Evolutionary conservation across 1,284 basidiomycete species (phyloP).

Genomic region (Heterobasidion occidentale): DNA sequence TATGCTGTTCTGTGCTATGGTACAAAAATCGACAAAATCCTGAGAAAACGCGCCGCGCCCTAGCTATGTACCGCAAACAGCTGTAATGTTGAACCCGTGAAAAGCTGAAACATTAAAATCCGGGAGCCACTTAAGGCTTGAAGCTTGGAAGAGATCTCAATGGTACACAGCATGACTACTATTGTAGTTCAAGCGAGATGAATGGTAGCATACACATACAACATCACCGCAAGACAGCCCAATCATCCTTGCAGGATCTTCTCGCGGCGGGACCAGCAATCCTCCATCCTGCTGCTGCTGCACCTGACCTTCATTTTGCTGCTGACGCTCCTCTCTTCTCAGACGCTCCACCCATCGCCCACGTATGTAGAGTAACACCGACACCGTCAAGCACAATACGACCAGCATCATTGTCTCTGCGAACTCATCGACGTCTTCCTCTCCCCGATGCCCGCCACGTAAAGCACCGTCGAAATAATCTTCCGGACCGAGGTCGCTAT

Average conservation of each 20-base stretch:
- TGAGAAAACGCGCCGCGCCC: too few species aligned
- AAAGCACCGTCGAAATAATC: slow-evolving; percentile 71
- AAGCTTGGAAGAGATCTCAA: too few species aligned
- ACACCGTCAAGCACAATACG: slow-evolving; percentile 55
- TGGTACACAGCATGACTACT: too few species aligned
- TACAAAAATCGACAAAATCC: too few species aligned
- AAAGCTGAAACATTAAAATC: too few species aligned
- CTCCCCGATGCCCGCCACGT: slow-evolving; percentile 51
- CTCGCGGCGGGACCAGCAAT: slow-evolving; percentile 48
- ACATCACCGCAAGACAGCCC: slow-evolving; percentile 51
- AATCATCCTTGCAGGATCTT: slow-evolving; percentile 59
- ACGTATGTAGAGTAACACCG: slow-evolving; percentile 62
- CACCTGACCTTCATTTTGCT: slow-evolving; percentile 24
- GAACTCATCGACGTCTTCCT: slow-evolving; percentile 44
- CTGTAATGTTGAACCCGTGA: too few species aligned
- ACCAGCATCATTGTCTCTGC: slow-evolving; percentile 67
- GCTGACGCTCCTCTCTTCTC: slow-evolving; percentile 40
- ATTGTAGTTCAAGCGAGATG: too few species aligned
- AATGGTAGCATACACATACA: background rate
- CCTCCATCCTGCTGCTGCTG: slow-evolving; percentile 28
- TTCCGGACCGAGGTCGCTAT: slow-evolving; percentile 69
- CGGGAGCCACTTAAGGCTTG: too few species aligned
- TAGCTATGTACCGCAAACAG: too few species aligned
- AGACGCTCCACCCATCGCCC: slow-evolving; percentile 64
- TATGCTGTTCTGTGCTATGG: too few species aligned